Base-by-base conservation (phyloP, 2,329 filamentous ascomycete species). In the Dryadomyces quercivorus region DNA sequence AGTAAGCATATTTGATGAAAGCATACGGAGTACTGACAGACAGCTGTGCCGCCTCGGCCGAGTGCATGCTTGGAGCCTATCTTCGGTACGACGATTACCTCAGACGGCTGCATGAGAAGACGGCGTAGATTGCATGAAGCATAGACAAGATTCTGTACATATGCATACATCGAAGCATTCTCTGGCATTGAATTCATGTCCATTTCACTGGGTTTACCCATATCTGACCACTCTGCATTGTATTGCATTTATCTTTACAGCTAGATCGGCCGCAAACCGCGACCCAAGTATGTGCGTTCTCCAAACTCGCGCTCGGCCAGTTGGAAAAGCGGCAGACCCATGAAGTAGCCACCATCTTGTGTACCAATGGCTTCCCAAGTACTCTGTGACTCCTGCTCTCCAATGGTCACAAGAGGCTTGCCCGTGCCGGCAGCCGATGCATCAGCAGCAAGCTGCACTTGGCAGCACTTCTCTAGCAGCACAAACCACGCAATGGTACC, bases 401-500 rank as follows among this genome's bases (percentile, higher is more conserved):
- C 62, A 44, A 64, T 62, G 16, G 46, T 53, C 12, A 59, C 54
- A 26, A 60, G 54, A 16, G 60, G 58, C 10, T 57, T 53, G 4
- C 85, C 85, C 3, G 80, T 71, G 1, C 84, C 84, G 0, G 66
- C 77, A 0, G 79, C 80, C 0, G 79, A 80, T 1, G 78, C 79
- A 62, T 82, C 79, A 1, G 77, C 78, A 52, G 81, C 58, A 16
- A 78, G 61, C 63, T 77, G 74, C 2, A 67, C 68, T 56, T 72
- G 69, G 57, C 73, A 75, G 55, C 70, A 73, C 58, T 68, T 72
- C 57, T 76, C 75, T 54, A 79, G 64, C 44, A 70, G 70, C 56
- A 74, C 69, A 62, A 80, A 80, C 75, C 76, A 80, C 57, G 72
- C 77, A 2, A 78, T 70, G 2, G 73, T 70, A 54, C 70, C 70